These are phyloP conservation scores for Talaromyces thailandensis DNA, from an alignment of 495 filamentous ascomycete genomes.

Conservation along the genomic window DNA sequence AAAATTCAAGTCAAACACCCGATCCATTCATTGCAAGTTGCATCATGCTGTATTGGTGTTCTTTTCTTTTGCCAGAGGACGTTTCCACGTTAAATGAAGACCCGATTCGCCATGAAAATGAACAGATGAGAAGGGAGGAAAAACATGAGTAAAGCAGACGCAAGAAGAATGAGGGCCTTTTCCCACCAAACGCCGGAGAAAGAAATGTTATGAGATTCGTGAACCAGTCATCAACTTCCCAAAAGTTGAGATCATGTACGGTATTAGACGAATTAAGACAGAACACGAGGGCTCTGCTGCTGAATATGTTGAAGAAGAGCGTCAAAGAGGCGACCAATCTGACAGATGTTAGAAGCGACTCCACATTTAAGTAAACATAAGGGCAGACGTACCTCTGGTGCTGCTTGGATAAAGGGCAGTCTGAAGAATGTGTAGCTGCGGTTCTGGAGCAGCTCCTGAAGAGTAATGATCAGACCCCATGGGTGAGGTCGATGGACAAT, in stretches of 20 bases:
- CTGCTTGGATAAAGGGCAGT: conserved; percentile 80
- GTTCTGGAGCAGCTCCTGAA: conserved; percentile 87
- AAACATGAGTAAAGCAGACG: conserved; percentile 7
- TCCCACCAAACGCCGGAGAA: conserved; percentile 8
- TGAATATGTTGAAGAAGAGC: conserved; percentile 42
- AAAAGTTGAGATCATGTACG: background rate
- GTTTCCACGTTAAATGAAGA: conserved; percentile 1
- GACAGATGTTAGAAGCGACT: background rate
- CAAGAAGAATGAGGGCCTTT: conserved; percentile 10
- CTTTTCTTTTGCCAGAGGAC: background rate
- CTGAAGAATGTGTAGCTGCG: conserved; percentile 83
- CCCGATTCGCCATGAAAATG: background rate
- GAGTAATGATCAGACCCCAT: conserved; percentile 88
- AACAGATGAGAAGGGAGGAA: background rate
- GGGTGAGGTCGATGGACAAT: conserved; percentile 89
- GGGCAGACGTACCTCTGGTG: conserved; percentile 59
- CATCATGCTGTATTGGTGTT: conserved; percentile 1
- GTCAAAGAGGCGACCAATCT: conserved; percentile 43
- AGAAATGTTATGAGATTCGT: conserved; percentile 1
- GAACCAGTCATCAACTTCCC: conserved; percentile 6
- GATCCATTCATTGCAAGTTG: background rate
- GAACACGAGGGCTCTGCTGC: conserved; percentile 35
- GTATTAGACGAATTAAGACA: conserved; percentile 19
- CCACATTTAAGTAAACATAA: background rate
- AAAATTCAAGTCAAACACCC: conserved; percentile 6